Evolutionary conservation across 2,329 filamentous ascomycete species (phyloP), one percentile per base, ranked within the genome.

Genomic region (Ophiostoma perfectum): DNA sequence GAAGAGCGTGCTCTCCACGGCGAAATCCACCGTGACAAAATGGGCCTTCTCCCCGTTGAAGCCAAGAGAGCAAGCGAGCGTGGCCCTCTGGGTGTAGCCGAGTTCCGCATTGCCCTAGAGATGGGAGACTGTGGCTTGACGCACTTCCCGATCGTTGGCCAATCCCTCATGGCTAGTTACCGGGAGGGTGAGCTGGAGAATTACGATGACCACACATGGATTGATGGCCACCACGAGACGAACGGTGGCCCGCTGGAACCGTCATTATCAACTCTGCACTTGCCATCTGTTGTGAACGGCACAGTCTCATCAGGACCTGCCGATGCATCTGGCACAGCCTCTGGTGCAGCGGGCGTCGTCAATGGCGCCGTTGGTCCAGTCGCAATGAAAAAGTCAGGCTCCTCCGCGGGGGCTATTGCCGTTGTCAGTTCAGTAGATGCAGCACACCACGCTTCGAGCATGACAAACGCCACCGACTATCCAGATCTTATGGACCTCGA

Each of bases 11-110:
- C 86, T 39, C 84, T 87, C 55, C 83, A 87, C n/a, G 92, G 93
- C 4, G 90, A 93, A 73, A 77, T 96, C 1, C 81, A 85, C 18
- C 84, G 91, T 72, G 91, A 93, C 69, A 89, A 90, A 70, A 89
- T 86, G 64, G 93, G 93, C 1, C 78, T 96, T 41, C 79, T 97
- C 5, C 94, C 93, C 0, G 81, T 93, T 47, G 93, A 97, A 77
- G 86, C 90, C 3, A 92, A 90, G 75, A 89, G 90, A 67, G 88
- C 90, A 16, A 86, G 86, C 68, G 87, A 90, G 73, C 83, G 92
- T 52, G 85, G 88, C 5, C 87, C 91, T 0, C 78, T 97, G 1
- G 88, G 88, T 14, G 89, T 94, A 79, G 87, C 88, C 18, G 94
- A 97, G 76, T 78, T 97, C 64, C 85, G 90, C 49, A 80, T 97